Conservation (phyloP, 208 protist species). For the Wallacemonas collosoma region DNA sequence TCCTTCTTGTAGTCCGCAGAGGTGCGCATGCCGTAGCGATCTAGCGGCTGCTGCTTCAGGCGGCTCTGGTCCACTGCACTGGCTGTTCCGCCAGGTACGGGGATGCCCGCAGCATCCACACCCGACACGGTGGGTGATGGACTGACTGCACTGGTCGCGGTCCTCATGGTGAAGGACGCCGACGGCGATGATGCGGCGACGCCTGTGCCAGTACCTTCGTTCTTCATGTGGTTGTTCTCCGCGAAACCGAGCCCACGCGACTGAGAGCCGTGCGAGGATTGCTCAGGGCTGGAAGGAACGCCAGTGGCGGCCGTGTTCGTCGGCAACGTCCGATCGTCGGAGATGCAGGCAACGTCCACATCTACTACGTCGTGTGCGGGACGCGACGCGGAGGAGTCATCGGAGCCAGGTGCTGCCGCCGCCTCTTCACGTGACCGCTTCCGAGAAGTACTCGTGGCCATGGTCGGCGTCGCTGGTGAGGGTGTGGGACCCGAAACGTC, state of each 20-base stretch:
- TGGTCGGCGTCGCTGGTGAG: background rate
- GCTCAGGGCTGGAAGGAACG: background rate
- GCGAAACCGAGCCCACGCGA: background rate
- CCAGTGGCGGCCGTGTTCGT: too few species aligned
- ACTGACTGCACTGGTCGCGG: background rate
- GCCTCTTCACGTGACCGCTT: conserved; percentile 1
- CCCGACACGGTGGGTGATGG: too few species aligned
- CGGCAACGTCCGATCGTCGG: background rate
- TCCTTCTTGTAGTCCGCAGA: conserved; percentile 53
- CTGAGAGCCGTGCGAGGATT: background rate
- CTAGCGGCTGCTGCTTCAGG: conserved; percentile 67
- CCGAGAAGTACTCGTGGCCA: background rate
- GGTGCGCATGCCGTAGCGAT: conserved; percentile 62
- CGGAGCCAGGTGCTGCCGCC: background rate
- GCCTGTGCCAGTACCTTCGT: too few species aligned
- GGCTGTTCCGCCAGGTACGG: background rate
- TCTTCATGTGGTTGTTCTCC: background rate
- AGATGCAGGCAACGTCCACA: background rate
- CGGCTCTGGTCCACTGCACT: conserved; percentile 24
- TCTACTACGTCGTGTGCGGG: background rate
- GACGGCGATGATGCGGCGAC: background rate
- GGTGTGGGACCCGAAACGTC: background rate
- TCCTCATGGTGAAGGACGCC: background rate
- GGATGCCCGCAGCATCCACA: background rate
- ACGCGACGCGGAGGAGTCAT: background rate